Conservation (phyloP, 306 rosid genomes). For the Medicago ruthenica region DNA sequence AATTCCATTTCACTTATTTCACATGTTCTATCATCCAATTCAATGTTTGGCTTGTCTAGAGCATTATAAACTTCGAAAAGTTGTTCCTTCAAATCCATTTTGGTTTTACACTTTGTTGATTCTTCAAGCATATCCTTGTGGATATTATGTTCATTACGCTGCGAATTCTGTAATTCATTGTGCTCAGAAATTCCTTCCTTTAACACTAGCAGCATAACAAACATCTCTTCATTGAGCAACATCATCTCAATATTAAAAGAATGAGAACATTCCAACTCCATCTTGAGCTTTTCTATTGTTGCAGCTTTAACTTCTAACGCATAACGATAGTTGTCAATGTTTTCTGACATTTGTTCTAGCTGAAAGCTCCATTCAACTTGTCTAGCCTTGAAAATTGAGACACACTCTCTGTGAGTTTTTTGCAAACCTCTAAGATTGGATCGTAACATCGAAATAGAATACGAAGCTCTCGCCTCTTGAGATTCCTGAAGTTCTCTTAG, state of each 20-base stretch:
- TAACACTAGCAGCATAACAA: constrained; percentile 64
- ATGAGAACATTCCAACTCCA: constrained; percentile 58
- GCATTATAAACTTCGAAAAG: constrained; percentile 48
- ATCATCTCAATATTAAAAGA: constrained; percentile 57
- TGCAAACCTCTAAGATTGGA: constrained; percentile 67
- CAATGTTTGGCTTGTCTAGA: constrained; percentile 52
- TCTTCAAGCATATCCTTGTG: constrained; percentile 7
- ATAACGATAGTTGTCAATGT: constrained; percentile 46
- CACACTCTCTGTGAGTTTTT: constrained; percentile 57
- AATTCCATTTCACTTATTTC: constrained; percentile 66
- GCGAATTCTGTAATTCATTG: neutral
- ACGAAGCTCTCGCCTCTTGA: constrained; percentile 61
- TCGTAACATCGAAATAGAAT: constrained; percentile 66
- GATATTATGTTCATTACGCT: neutral
- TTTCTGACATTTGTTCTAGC: constrained; percentile 47
- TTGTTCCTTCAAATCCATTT: constrained; percentile 30
- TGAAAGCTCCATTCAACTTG: constrained; percentile 63
- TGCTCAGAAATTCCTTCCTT: constrained; percentile 58
- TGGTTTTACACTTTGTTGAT: neutral
- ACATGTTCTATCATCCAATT: constrained; percentile 54
- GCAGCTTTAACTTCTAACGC: constrained; percentile 54
- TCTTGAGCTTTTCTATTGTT: constrained; percentile 50
- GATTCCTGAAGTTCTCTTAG: constrained; percentile 75
- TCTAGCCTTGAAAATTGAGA: constrained; percentile 56
- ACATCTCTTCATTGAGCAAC: constrained; percentile 74